Evolutionary conservation across 805 yeast species (phyloP), one percentile per base, ranked within the genome.

Genomic region (Osmozyma mogii): DNA sequence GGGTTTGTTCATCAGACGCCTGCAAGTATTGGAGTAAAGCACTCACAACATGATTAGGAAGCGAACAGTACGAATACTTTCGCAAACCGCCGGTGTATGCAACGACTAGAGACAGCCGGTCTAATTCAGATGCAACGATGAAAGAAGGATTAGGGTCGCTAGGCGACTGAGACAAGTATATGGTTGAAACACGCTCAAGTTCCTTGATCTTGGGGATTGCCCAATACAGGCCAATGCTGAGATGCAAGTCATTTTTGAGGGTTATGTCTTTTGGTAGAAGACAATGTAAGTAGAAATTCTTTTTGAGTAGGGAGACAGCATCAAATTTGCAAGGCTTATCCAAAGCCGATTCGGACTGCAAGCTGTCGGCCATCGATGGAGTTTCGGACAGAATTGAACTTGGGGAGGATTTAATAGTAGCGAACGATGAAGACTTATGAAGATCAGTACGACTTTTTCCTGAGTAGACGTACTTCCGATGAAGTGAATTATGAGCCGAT

Each of bases 81-180:
- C 70, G 47, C 13, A 63, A 47, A 3, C 68, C 70, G 2, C 69
- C 69, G 7, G 61, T 53, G 28, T 49, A 48, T 8, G 59, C 54
- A 8, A 63, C 47, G 3, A 63, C 40, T 4, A 56, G 36, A 1
- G 69, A 61, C 13, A 35, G 29, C 1, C 46, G 29, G 22, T 46
- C 45, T 27, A 42, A 44, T 12, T 43, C 43, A 23, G 54, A 54
- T 5, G 61, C 43, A 4, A 62, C 22, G 5, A 61, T 45, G 28
- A 41, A 47, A 2, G 65, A 50, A 1, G 65, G 65, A 26, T 49
- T 49, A 9, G 31, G 37, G 14, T 35, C 30, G 9, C 42, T 29
- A n/a, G 35, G 22, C 10, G 34, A 38, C 14, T 41, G 36, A 16
- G 47, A 41, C 27, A 61, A 38, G 34, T 35, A 60, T 3, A 47